Base-by-base conservation (phyloP, 2,329 filamentous ascomycete species). In the Geoglossum cookeanum region DNA sequence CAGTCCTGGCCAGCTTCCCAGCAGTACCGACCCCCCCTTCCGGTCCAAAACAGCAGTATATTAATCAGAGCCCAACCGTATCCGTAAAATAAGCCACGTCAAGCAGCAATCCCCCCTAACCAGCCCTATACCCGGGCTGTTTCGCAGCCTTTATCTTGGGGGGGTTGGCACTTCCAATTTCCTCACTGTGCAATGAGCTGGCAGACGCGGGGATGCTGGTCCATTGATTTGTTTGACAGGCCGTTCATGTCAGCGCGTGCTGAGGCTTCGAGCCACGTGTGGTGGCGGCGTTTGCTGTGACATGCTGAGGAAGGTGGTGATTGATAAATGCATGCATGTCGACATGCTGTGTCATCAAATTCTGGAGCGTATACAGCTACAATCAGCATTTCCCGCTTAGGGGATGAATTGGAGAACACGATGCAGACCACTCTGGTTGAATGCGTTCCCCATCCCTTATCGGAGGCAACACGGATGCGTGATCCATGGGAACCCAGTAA, bases 381-480 rank as follows among this genome's bases (percentile, higher is more conserved):
- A 27, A 29, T 37, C 3, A 32, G 27, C 49, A 32, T 32, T 37
- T 3, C 27, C 11, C 7, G 29, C 29, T 5, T 3, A 27, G 49
- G 44, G 17, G 15, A 29, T 55, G 56, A 55, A 32, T 13, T 15
- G 30, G 51, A 13, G 35, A 58, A 44, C 58, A 65, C 67, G 65
- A 62, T 58, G 65, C 67, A 65, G 62, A 71, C 65, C 29, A 58
- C 67, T 70, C 48, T 68, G 58, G 58, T 71, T 70, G 52, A 72
- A 69, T 6, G 62, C 66, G 58, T 71, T 71, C 11, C 65, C 65
- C 62, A 48, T 61, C 17, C 60, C 61, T 58, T 71, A 70, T 62
- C 63, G 64, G 27, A 71, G 65, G 30, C 52, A 58, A 60, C 71
- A 71, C 13, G 62, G 66, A 61, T 64, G 65, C 4, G 64, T 64